Percentiles rank a stretch among this genome's conserved stretches.
These are phyloP conservation scores for Blastomyces gilchristii DNA, from an alignment of 2,329 filamentous ascomycete genomes.

Conservation along the genomic window DNA sequence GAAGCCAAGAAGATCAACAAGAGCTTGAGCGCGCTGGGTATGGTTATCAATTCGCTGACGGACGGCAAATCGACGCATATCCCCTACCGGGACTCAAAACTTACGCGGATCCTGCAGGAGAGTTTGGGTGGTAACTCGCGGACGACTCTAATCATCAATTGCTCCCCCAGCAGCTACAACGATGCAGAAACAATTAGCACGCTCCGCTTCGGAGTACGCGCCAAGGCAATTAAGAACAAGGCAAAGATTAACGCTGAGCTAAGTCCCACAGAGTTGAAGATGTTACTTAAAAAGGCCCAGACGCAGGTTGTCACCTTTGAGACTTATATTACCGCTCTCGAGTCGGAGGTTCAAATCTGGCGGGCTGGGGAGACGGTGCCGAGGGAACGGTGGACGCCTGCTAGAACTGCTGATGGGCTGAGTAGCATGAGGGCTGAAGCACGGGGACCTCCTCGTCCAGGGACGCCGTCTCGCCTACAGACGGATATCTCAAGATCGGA, in stretches of 20 bases:
- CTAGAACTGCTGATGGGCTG: constrained; percentile 48
- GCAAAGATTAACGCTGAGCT: constrained; percentile 98
- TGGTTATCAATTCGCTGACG: constrained; percentile 97
- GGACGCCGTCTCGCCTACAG: constrained; percentile 33
- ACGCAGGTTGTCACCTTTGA: constrained; percentile 82
- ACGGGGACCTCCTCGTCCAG: constrained; percentile 35
- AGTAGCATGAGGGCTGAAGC: constrained; percentile 38
- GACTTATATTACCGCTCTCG: constrained; percentile 69
- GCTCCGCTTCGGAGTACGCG: constrained; percentile 84
- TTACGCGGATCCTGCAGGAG: constrained; percentile 94
- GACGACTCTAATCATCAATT: constrained; percentile 98
- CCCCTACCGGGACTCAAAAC: constrained; percentile 94
- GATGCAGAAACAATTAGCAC: constrained; percentile 90
- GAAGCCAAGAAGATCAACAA: constrained; percentile 99
- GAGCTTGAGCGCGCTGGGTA: constrained; percentile 92
- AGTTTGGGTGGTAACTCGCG: constrained; percentile 94
- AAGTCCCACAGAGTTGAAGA: constrained; percentile 89
- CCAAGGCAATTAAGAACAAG: constrained; percentile 99
- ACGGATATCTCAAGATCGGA: constrained; percentile 43
- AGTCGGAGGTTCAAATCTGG: constrained; percentile 79
- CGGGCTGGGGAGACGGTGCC: constrained; percentile 79
- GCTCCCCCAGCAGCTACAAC: constrained; percentile 97
- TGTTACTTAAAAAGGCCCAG: constrained; percentile 83
- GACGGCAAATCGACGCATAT: constrained; percentile 95
- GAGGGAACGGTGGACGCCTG: constrained; percentile 73